These are phyloP conservation scores for Penicillium sp. DNA, from an alignment of 2,329 filamentous ascomycete species.

Conservation along the genomic window DNA sequence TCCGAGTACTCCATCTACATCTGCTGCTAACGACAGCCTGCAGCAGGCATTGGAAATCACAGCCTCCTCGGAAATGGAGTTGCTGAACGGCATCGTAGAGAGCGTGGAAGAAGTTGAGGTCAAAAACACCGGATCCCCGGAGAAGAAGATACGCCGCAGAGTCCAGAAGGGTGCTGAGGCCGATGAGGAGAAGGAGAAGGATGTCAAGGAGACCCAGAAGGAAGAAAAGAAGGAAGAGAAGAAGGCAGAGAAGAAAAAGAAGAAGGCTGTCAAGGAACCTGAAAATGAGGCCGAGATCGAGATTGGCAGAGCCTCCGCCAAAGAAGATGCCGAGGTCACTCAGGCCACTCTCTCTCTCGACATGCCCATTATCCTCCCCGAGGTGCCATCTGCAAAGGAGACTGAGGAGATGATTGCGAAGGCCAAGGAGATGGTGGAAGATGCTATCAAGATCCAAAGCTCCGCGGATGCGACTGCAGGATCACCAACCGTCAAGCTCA, in stretches of 20 bases:
- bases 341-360: slow-evolving; percentile 74
- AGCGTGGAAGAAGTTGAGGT: slow-evolving; percentile 29
- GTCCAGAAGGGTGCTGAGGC: slow-evolving; percentile 22
- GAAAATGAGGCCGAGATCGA: not conserved
- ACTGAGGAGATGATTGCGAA: slow-evolving; percentile 80
- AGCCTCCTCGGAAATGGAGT: slow-evolving; percentile 32
- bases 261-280: slow-evolving; percentile 50
- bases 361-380: slow-evolving; percentile 64
- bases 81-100: slow-evolving; percentile 10
- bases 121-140: slow-evolving; percentile 16
- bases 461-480: slow-evolving; percentile 39
- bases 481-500: slow-evolving; percentile 33
- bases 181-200: slow-evolving; percentile 17
- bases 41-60: slow-evolving; percentile 50
- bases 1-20: slow-evolving; percentile 47
- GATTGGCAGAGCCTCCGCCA: slow-evolving; percentile 42
- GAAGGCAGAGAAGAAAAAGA: slow-evolving; percentile 25
- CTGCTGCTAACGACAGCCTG: slow-evolving; percentile 48
- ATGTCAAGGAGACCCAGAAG: slow-evolving; percentile 29
- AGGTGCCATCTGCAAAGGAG: slow-evolving; percentile 73
- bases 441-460: slow-evolving; percentile 55
- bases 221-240: slow-evolving; percentile 17
- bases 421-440: slow-evolving; percentile 84
- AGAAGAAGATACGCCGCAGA: slow-evolving; percentile 23
- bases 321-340: slow-evolving; percentile 63